Evolutionary conservation across 2,329 filamentous ascomycete genomes (phyloP), one percentile per base, ranked within the genome.

Genomic region (Cordyceps javanica): DNA sequence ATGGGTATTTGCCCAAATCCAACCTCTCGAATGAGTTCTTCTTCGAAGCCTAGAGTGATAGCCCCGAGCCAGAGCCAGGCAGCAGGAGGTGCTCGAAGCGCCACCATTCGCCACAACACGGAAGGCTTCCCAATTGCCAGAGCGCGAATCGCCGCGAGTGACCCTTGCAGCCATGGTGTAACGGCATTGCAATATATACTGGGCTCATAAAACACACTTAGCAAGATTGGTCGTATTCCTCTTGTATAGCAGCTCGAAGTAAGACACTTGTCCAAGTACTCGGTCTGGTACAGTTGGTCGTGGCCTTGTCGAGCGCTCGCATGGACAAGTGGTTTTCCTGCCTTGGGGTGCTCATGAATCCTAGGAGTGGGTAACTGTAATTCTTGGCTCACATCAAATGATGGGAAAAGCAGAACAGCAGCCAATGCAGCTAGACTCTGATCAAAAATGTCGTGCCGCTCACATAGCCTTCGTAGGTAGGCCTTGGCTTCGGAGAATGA

Each of bases 121-220:
- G 50, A 26, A 2, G 58, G 59, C 14, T 60, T 58, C 25, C 60
- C 54, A 9, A 44, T 46, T 28, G 62, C 52, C 36, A 65, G 30
- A 28, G 41, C 16, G 38, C 64, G 59, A 30, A 70, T 66, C 25
- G 64, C 62, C 38, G 64, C 62, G 9, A 67, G 50, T 16, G 60
- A 52, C 55, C 66, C 64, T 55, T 70, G 63, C 8, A 70, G 54
- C 67, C 66, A 70, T 50, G 66, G 61, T 32, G 62, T 64, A n/a
- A 62, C 63, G 4, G 60, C 57, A 58, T 70, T 70, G 60, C 66
- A 70, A 32, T 67, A 56, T 5, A 70, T 57, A 9, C 26, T 56
- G 3, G 63, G 62, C 16, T 69, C 63, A 52, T 66, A 69, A 58
- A 70, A 68, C 28, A 61, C 59, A 38, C 64, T 66, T 1, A 66